Percentiles rank a stretch among this genome's conserved stretches.
Evolutionary conservation across 805 yeast genomes (phyloP).

Genomic region (Lipomyces sp.): DNA sequence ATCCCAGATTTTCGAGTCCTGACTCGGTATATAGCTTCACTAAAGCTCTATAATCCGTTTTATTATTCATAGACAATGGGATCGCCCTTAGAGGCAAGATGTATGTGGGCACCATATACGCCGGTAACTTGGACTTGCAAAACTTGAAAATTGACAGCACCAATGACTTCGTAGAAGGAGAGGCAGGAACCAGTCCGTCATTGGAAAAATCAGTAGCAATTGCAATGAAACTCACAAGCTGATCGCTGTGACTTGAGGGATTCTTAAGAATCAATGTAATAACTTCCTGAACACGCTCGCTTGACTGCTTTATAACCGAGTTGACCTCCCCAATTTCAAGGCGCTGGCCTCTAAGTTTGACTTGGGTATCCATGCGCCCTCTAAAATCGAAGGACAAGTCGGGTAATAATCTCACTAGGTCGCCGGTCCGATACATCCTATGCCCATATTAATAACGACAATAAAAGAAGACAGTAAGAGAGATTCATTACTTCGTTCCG

Average conservation of each 20-base stretch:
- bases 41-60: constrained; percentile 35
- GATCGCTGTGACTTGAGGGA: constrained; percentile 30
- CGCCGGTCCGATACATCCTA: constrained; percentile 40
- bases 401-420: constrained; percentile 39
- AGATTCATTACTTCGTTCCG: constrained; percentile 20
- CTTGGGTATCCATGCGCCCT: constrained; percentile 44
- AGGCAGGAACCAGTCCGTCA: constrained; percentile 12
- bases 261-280: constrained; percentile 29
- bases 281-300: constrained; percentile 22
- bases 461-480: background rate
- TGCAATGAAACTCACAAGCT: constrained; percentile 35
- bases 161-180: background rate
- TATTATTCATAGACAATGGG: constrained; percentile 40
- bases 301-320: constrained; percentile 28
- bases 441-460: background rate
- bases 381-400: constrained; percentile 41
- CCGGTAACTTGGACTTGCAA: constrained; percentile 30
- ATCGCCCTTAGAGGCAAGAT: constrained; percentile 30
- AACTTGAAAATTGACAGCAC: background rate
- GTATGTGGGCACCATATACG: constrained; percentile 40
- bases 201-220: background rate
- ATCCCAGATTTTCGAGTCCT: background rate
- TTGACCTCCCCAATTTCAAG: constrained; percentile 45
- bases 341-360: constrained; percentile 45
- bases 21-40: constrained; percentile 17